phyloP scores from a whole-genome alignment of 208 protist genomes.

The Leishmania braziliensis region DNA sequence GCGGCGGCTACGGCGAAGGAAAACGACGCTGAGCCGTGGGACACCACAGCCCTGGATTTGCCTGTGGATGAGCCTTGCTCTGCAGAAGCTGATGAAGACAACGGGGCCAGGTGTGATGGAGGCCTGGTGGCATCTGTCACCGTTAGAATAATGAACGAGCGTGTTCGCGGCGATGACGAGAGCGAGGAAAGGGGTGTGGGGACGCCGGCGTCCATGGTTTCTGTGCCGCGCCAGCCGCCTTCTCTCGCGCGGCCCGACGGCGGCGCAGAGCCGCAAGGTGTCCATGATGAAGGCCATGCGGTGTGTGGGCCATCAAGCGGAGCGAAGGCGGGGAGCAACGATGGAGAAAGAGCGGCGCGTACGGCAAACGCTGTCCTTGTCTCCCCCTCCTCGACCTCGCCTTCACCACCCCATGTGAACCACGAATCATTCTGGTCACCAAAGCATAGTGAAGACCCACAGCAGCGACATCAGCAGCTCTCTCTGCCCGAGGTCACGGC shows the following conservation, averaged over 20 bases:
- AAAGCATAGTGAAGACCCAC: background rate
- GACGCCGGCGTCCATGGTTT: background rate
- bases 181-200: background rate
- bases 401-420: background rate
- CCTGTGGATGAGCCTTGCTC: conserved; percentile 1
- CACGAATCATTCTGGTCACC: background rate
- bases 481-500: background rate
- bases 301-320: background rate
- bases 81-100: background rate
- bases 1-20: background rate
- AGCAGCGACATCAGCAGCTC: background rate
- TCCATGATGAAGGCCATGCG: background rate
- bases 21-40: background rate
- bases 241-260: background rate
- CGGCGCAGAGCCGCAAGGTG: no score
- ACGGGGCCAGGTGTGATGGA: background rate
- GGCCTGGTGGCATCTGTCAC: background rate
- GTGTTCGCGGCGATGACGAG: background rate
- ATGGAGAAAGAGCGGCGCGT: background rate
- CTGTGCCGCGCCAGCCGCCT: background rate
- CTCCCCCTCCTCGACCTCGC: background rate
- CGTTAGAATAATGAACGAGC: background rate
- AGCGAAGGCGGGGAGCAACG: background rate
- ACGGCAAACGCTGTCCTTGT: background rate
- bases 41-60: background rate